These are phyloP conservation scores for Tylopilus sp. DNA, from an alignment of 768 basidiomycete genomes.

Conservation along the genomic window DNA sequence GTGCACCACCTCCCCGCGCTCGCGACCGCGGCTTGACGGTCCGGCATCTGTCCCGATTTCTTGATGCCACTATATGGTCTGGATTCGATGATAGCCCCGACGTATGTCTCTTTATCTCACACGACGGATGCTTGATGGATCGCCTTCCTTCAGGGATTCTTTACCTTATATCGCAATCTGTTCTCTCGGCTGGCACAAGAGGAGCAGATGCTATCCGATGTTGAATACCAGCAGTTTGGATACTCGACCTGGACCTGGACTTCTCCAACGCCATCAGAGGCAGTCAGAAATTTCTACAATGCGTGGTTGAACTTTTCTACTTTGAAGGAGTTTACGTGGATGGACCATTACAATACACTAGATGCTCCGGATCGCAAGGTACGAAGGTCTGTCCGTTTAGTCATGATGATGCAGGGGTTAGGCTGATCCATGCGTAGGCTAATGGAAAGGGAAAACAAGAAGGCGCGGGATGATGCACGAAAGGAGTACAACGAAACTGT, in stretches of 20 bases:
- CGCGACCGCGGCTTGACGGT: slow-evolving; percentile 75
- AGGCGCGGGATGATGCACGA: slow-evolving; percentile 80
- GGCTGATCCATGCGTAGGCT: slow-evolving; percentile 42
- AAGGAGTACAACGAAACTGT: slow-evolving; percentile 93
- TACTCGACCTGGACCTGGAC: slow-evolving; percentile 72
- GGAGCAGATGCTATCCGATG: slow-evolving; percentile 48
- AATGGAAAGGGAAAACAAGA: slow-evolving; percentile 97
- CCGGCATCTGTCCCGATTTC: slow-evolving; percentile 80
- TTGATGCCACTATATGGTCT: slow-evolving; percentile 68
- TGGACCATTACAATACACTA: slow-evolving; percentile 74
- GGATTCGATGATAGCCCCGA: slow-evolving; percentile 61
- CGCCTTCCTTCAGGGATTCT: slow-evolving; percentile 67
- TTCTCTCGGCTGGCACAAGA: slow-evolving; percentile 82
- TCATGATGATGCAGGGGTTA: neutral
- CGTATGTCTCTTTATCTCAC: slow-evolving; percentile 37
- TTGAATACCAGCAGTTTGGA: slow-evolving; percentile 82
- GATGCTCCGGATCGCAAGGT: slow-evolving; percentile 87
- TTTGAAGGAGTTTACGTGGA: slow-evolving; percentile 85
- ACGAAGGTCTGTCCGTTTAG: slow-evolving; percentile 52
- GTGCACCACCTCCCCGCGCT: slow-evolving; percentile 51
- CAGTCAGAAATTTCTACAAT: slow-evolving; percentile 74
- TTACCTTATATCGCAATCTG: slow-evolving; percentile 81
- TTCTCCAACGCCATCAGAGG: slow-evolving; percentile 42
- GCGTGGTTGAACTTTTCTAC: slow-evolving; percentile 87
- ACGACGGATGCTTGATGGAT: neutral